Base-by-base conservation (phyloP, 768 basidiomycete genomes). In the Lactarius sanguifluus region DNA sequence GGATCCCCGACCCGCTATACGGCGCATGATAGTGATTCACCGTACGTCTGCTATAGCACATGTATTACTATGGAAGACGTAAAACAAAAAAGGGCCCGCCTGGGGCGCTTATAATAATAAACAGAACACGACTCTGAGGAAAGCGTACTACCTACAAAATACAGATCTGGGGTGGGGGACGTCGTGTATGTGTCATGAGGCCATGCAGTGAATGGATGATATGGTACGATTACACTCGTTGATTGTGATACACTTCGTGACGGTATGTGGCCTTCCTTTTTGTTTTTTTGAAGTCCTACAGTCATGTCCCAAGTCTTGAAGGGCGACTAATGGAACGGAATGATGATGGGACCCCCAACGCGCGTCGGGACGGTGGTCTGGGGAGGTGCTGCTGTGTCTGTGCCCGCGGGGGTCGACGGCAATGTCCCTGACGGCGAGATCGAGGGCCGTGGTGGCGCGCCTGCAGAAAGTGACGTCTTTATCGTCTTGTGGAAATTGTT, bases 401-500 rank as follows among this genome's bases (percentile, higher is more conserved):
- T 32, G 28, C 6, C 16, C 4, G 30, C n/a, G 32, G 56, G n/a
- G 18, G 32, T n/a, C 30, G 45, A 1, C 30, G 45, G 20, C 10
- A 5, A n/a, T 23, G 16, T 56, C 30, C 8, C 9, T 56, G 55
- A 32, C 28, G 30, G 18, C 20, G 43, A 8, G 18, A n/a, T 4
- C 5, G 38, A 40, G 38, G 52, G n/a, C 23, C 55, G 55, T 30
- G 55, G 57, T 25, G 57, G 23, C 23, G 36, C 57, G 38, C 57
- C n/a, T 1, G 20, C 38, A 3, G 36, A 40, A 36, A 58, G 57
- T 5, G 36, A 40, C 65, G 82, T 81, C 76, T 90, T 90, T 66
- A 89, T 83, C 7, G 81, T 82, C 23, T 80, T 72, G 71, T 88
- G 86, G 70, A 82, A 89, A 28, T 85, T 81, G 66, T 78, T 76